phyloP scores from a whole-genome alignment of 106 monocot genomes.

The Dioscorea zingiberensis region DNA sequence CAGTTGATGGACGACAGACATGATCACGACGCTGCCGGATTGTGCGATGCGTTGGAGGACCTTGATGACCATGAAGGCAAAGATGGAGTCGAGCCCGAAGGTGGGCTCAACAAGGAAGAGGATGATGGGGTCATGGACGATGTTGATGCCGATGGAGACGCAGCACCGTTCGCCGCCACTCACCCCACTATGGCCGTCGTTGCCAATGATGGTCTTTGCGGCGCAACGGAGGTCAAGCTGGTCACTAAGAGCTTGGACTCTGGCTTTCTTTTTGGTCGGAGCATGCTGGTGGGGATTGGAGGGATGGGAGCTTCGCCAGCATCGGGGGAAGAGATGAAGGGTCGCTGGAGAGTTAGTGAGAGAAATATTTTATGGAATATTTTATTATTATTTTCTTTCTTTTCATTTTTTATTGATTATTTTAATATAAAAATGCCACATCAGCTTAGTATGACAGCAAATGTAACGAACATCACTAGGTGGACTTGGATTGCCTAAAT shows the following conservation, averaged over 20 bases:
- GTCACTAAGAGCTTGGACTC: slow-evolving; percentile 60
- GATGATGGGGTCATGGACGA: slow-evolving; percentile 90
- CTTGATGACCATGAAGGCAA: slow-evolving; percentile 88
- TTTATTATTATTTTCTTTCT: too few species aligned
- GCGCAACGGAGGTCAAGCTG: slow-evolving; percentile 62
- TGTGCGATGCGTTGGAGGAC: slow-evolving; percentile 78
- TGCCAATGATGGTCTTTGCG: slow-evolving; percentile 68
- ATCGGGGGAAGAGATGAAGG: too few species aligned
- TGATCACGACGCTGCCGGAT: slow-evolving; percentile 80
- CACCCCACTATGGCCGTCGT: slow-evolving; percentile 77
- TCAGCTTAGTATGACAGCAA: too few species aligned
- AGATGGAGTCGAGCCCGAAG: slow-evolving; percentile 90
- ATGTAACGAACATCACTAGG: too few species aligned
- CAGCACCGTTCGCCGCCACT: slow-evolving; percentile 79
- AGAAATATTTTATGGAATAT: too few species aligned
- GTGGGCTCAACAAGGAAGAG: slow-evolving; percentile 96
- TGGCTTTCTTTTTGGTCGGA: slow-evolving; percentile 48
- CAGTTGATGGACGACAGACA: slow-evolving; percentile 94
- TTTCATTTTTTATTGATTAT: too few species aligned
- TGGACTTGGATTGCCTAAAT: too few species aligned
- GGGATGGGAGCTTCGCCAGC: too few species aligned
- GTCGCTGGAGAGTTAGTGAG: too few species aligned
- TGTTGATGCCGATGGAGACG: slow-evolving; percentile 86
- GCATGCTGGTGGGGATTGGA: too few species aligned
- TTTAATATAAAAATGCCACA: too few species aligned